Evolutionary conservation across 139 green algal genomes (phyloP), one percentile per base, ranked within the genome.

Genomic region (Volvox africanus): DNA sequence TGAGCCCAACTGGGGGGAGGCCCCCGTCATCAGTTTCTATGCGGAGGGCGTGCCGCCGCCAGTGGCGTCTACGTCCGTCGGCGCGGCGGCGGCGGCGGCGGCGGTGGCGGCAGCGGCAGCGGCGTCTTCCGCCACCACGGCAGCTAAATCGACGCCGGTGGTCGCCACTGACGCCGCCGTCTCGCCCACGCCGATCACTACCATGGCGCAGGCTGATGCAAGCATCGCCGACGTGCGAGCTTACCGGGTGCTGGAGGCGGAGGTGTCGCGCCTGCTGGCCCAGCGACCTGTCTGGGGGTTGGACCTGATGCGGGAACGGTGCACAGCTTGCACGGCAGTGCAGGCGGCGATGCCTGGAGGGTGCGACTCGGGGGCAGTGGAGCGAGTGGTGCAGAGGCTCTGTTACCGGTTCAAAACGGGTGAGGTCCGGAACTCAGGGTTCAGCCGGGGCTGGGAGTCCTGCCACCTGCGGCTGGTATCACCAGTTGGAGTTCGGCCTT

Each of bases 321-420:
- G 68, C 44, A 19, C 26, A 2, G 35, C 30, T 2, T 44, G 44
- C 61, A 0, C 33, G 26, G 79, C 87, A 28, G 76, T 80, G 61
- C n/a, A 21, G 75, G 55, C 73, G 75, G 76, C 75, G 12, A 33
- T 68, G 76, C 50, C 87, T 26, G 76, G 30, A 32, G 71, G 71
- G 26, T 55, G 30, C 20, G 36, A 75, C 20, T n/a, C 18, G 78
- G 78, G 26, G 35, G 79, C 44, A 37, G 80, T 93, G 44, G 77
- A 91, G 79, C 80, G 50, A 50, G 44, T 62, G 50, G 28, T 93
- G 91, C 65, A 83, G 80, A 78, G 65, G 78, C 77, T 91, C 55
- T 91, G 86, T 80, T 93, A 91, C 85, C 62, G 84, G 2, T 93
- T 93, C 80, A 93, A 91, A 69, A 93, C 84, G n/a, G 84, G 90